Evolutionary conservation across 805 yeast genomes (phyloP), one percentile per base, ranked within the genome.

Genomic region (Monosporozyma solicola): DNA sequence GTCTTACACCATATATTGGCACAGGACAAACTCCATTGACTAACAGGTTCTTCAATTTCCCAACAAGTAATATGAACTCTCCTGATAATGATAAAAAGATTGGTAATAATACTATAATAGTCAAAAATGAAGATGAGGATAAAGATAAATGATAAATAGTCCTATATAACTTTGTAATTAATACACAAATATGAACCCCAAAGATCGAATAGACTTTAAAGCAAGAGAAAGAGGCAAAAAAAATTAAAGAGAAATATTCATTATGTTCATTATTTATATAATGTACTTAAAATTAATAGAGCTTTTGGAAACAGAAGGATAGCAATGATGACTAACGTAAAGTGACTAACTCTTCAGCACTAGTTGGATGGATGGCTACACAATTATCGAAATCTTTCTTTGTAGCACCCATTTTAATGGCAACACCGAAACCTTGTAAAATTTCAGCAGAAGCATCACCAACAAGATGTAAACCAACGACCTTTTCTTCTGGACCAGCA

Each of bases 391-490:
- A 94, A 70, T 94, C 97, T 47, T 80, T 81, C 76, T 94, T 94
- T 39, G 99, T 94, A 44, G 99, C 99, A 35, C 99, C 99, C 99
- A 94, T 94, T 74, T 91, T 91, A 58, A 94, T 75, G 50, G 99
- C 99, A 52, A 91, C 99, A 55, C 98, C 99, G 65, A 94, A 94
- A 41, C 99, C 99, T 77, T 94, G 99, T 62, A 94, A 78, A 54
- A 94, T 91, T 72, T 94, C 99, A 33, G 96, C 82, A 51, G 94
- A 82, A 8, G 80, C 72, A 64, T 91, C 98, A 56, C 99, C 99
- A 60, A 91, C 87, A 53, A 94, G 72, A 71, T 94, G 99, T 60
- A 94, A 74, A 31, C 99, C 99, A 56, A 94, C 95, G 53, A 94
- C 96, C 72, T 88, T 91, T 71, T 94, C 98, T 44, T 87, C 83